phyloP scores from a whole-genome alignment of 331 rosid species.

The Prunus yedoensis region DNA sequence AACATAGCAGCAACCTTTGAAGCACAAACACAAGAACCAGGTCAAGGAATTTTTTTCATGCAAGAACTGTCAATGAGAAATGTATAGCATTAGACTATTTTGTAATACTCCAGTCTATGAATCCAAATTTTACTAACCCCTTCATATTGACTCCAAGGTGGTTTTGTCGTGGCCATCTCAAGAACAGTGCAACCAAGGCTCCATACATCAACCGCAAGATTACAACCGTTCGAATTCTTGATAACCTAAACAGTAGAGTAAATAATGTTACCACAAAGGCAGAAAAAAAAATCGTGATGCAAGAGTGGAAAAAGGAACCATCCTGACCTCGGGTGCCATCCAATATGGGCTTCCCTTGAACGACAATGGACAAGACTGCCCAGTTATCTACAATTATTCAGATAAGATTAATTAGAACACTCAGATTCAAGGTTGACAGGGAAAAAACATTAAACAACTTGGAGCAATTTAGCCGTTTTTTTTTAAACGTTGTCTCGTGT shows the following conservation, averaged over 20 bases:
- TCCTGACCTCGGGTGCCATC: conserved; percentile 58
- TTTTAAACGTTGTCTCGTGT: neutral
- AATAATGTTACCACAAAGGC: conserved; percentile 4
- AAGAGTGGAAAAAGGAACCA: neutral
- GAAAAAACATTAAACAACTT: neutral
- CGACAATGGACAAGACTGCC: conserved; percentile 50
- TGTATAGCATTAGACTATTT: neutral
- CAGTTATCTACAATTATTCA: conserved; percentile 38
- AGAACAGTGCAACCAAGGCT: conserved; percentile 59
- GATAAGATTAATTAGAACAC: conserved; percentile 1
- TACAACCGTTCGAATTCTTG: conserved; percentile 51
- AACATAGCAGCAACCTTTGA: conserved; percentile 46
- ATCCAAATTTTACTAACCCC: conserved; percentile 39
- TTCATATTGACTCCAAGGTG: conserved; percentile 61
- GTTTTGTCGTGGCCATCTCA: conserved; percentile 57
- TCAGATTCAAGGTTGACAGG: conserved; percentile 2
- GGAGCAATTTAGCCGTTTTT: conserved; percentile 4
- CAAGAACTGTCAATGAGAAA: conserved; percentile 8
- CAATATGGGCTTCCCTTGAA: conserved; percentile 55
- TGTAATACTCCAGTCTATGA: neutral
- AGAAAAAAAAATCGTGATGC: neutral
- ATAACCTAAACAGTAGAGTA: conserved; percentile 31
- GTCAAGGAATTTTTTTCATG: neutral
- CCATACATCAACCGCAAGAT: conserved; percentile 59
- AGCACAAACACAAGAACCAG: conserved; percentile 21